Evolutionary conservation across 495 filamentous ascomycete species (phyloP), one percentile per base, ranked within the genome.

Genomic region (Trichoderma parareesei): DNA sequence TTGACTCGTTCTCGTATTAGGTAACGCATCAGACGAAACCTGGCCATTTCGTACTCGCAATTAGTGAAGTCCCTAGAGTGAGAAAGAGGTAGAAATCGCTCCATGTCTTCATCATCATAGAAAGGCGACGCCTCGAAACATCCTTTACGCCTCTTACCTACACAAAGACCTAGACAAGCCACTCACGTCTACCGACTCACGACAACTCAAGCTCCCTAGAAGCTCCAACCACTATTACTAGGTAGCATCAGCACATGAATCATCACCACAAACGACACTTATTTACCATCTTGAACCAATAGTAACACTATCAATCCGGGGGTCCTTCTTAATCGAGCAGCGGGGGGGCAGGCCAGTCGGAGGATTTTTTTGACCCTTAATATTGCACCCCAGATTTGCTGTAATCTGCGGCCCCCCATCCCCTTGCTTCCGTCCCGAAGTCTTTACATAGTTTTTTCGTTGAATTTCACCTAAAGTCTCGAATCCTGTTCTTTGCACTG

Each of bases 361-460:
- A 57, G 53, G 20, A 57, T 57, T 57, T 49, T 4, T 7, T 49
- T 57, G 53, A 57, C 53, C 53, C 53, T 57, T 57, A 57, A 57
- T 57, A 57, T 57, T 57, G 37, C 53, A 11, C 53, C 53, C 53
- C 53, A 57, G 53, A 57, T 57, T 57, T 57, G 20, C 53, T 57
- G 4, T 57, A 57, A 57, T 57, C 53, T 57, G 53, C 53, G 20
- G 9, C 27, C 14, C 20, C 46, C 18, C 4, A 4, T 13, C 8
- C 43, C 10, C 43, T 5, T 14, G 8, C 41, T 43, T 43, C 10
- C 43, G 5, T 46, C 43, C 43, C 48, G n/a, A 16, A 55, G 48
- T 55, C 27, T 27, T 27, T 27, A 27, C 27, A 27, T 27, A 27
- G 27, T 16, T 48, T 48, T 48, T 48, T 48, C 16, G 10, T 57